Conservation (phyloP, 306 rosid genomes). For the Quercus gilva region DNA sequence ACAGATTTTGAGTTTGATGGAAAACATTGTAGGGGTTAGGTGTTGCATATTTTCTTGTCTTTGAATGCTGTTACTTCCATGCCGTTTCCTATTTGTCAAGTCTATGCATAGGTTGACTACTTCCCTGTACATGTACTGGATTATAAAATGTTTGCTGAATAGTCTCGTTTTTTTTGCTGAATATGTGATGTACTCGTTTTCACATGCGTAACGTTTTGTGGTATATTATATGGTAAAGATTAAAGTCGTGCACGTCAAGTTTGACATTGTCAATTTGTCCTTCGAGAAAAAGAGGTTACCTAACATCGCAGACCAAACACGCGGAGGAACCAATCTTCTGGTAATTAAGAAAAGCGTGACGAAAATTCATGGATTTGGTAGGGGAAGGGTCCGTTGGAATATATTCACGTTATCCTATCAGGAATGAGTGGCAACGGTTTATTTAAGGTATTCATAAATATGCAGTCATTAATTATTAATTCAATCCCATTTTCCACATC, state of each 20-base stretch:
- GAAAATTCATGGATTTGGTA: background rate
- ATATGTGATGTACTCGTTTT: background rate
- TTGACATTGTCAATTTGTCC: background rate
- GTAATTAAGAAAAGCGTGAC: background rate
- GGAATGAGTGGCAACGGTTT: too few species aligned
- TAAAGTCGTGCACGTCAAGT: background rate
- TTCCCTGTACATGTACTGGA: background rate
- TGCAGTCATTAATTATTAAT: too few species aligned
- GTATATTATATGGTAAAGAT: background rate
- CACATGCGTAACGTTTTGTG: constrained; percentile 10
- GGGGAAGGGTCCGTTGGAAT: too few species aligned
- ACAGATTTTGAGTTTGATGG: background rate
- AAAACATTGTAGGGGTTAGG: background rate
- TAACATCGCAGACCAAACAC: too few species aligned
- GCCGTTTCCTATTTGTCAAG: constrained; percentile 17
- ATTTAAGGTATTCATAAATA: too few species aligned
- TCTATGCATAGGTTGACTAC: background rate
- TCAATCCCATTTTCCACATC: too few species aligned
- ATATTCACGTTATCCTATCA: too few species aligned
- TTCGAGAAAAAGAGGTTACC: background rate
- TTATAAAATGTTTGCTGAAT: too few species aligned
- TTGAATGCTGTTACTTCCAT: background rate
- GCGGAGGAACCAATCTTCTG: background rate
- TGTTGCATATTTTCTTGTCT: background rate
- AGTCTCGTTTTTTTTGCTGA: too few species aligned